Base-by-base conservation (phyloP, 768 basidiomycete species). In the Boletus pseudopeckii region DNA sequence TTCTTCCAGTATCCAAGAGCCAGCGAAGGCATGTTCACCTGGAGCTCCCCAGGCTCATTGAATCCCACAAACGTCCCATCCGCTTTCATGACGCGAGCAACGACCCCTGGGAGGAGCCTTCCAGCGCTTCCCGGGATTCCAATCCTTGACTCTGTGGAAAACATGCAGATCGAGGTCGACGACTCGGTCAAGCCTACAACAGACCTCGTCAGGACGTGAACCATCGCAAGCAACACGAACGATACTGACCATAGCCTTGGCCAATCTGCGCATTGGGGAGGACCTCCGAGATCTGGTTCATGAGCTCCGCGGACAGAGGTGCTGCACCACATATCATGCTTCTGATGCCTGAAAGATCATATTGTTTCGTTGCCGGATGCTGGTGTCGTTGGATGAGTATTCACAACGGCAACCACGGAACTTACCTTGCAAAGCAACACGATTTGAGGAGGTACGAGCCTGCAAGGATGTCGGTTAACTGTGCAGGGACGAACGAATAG, bases 391-490 rank as follows among this genome's bases (percentile, higher is more conserved):
- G 47, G 24, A 22, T 37, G 24, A 20, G 5, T 18, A 39, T 46
- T 44, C 50, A 33, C 15, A 47, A 36, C 11, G 3, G 3, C 17
- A 28, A 28, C 20, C 41, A 34, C 36, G n/a, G n/a, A 39, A 50
- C 58, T 45, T 59, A 82, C 84, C 74, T 87, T 87, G 75, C 81
- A 82, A n/a, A 87, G 66, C 15, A 85, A 70, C 10, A 87, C 79
- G 7, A 84, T 75, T 52, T 85, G 82, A 17, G 85, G 85, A 17
- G 85, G 85, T 33, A 86, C 84, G 20, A 86, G 65, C 53, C 83
- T 85, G 47, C 17, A 42, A 54, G 15, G 38, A 7, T 5, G 45
- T 48, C 34, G 2, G 40, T 54, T 24, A 56, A 14, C 26, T 2
- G 20, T 39, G 24, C 11, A n/a, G 20, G 7, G 34, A 14, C 26